Conservation (phyloP, 352 stramenopile genomes). For the Thalassiosira mediterranea region DNA sequence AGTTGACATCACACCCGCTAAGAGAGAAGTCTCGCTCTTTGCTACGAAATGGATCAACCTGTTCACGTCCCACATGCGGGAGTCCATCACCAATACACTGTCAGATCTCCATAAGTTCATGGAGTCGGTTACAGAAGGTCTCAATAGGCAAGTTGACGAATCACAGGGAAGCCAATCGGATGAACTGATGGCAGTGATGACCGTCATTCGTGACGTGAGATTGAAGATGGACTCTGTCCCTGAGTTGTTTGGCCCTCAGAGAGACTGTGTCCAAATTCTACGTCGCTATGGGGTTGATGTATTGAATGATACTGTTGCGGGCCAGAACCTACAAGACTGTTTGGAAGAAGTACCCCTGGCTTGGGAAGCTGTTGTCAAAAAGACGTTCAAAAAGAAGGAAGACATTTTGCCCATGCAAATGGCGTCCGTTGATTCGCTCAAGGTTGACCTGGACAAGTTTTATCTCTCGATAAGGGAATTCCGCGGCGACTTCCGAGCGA, state of each 20-base stretch:
- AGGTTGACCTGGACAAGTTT: slow-evolving; percentile 93
- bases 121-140: slow-evolving; percentile 88
- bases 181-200: slow-evolving; percentile 96
- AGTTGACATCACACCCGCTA: slow-evolving; percentile 96
- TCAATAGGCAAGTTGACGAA: slow-evolving; percentile 90
- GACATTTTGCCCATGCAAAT: slow-evolving; percentile 97
- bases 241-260: slow-evolving; percentile 90
- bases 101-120: slow-evolving; percentile 91
- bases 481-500: slow-evolving; percentile 91
- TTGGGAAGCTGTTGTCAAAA: slow-evolving; percentile 97
- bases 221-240: slow-evolving; percentile 88
- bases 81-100: slow-evolving; percentile 88
- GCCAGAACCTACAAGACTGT: slow-evolving; percentile 85
- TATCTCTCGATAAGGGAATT: slow-evolving; percentile 92
- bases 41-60: slow-evolving; percentile 96
- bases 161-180: slow-evolving; percentile 88
- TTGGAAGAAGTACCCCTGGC: slow-evolving; percentile 94
- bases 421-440: slow-evolving; percentile 92
- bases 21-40: slow-evolving; percentile 94
- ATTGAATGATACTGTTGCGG: slow-evolving; percentile 60
- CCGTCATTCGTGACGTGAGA: slow-evolving; percentile 91
- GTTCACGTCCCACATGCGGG: slow-evolving; percentile 93
- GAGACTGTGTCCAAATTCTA: slow-evolving; percentile 92
- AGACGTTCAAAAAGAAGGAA: slow-evolving; percentile 98
- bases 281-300: slow-evolving; percentile 93